Evolutionary conservation across 371 early-diverging fungal species (phyloP), one percentile per base, ranked within the genome.

Genomic region (Rhizopus arrhizus): DNA sequence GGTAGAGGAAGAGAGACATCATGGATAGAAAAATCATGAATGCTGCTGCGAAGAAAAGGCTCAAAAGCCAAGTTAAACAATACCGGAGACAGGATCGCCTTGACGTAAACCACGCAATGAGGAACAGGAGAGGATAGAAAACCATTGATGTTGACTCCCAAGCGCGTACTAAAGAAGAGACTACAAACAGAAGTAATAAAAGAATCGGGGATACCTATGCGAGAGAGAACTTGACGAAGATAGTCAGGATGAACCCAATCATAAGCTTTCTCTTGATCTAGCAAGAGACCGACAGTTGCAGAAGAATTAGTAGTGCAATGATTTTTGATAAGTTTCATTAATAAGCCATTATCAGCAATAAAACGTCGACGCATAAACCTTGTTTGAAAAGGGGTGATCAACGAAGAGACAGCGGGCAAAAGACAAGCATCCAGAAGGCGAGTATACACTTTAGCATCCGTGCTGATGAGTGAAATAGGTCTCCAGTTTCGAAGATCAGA

Each of bases 61-160:
- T 72, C 67, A 13, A 72, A 56, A 28, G 64, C 69, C 0, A 76
- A 31, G 36, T 70, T 70, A 55, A 76, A 72, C 1, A 72, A 56
- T 0, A 72, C 16, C 0, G 72, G 72, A 0, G 66, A 64, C 5
- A 3, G 70, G 72, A 35, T 72, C 72, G 0, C 69, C 67, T 65
- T 75, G 70, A 0, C 61, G 53, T 1, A 75, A 47, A 3, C 67
- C 72, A 35, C 72, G 45, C 2, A 32, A 50, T 70, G 71, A 3
- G 2, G 2, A 22, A 63, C 38, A 47, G 66, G 48, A 3, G 40
- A 0, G 9, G 62, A 51, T 4, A 72, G 15, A 33, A 43, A 42
- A 22, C 51, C 51, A 35, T 62, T 62, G 16, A 56, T 41, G n/a
- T 62, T 62, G 29, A 62, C 41, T 1, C 13, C 33, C 1, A 62